Evolutionary conservation across 805 yeast species (phyloP), one percentile per base, ranked within the genome.

Genomic region (Candida sakaeoensis): DNA sequence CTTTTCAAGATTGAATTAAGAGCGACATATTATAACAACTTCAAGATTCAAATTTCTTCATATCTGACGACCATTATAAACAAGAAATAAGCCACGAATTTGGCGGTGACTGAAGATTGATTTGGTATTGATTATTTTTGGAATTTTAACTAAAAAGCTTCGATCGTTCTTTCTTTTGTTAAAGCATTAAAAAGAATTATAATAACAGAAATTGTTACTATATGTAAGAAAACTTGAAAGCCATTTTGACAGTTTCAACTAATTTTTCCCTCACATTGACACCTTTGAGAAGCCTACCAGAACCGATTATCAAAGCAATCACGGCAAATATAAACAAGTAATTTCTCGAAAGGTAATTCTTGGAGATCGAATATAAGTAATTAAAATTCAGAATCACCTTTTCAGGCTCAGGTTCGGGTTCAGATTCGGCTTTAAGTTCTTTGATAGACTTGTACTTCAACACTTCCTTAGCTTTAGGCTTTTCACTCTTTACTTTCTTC

Each of bases 191-290:
- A n/a, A n/a, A n/a, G n/a, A n/a, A n/a, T n/a, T n/a, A n/a, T n/a
- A n/a, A n/a, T n/a, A n/a, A n/a, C n/a, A n/a, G n/a, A n/a, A n/a
- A 15, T 22, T 22, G 16, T 16, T 27, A 29, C 5, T n/a, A 67
- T 34, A 68, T 49, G 40, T 68, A 68, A 32, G 65, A 63, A 37
- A 68, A 58, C 48, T 66, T 63, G 48, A 68, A 64, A n/a, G 74
- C 74, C 74, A 68, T 68, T 43, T 50, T 48, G 30, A 68, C 44
- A 1, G 72, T 66, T 40, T 68, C 70, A 41, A 47, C 50, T 16
- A 68, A 28, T 39, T 54, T 48, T n/a, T 61, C 61, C 32, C 49
- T 52, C 5, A 67, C 28, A 40, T 61, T 60, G 8, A 61, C 45
- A 41, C 22, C 49, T 43, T n/a, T 54, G 26, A 5, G 54, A 36